Base-by-base conservation (phyloP, 257 asterid species). In the Lantana camara region DNA sequence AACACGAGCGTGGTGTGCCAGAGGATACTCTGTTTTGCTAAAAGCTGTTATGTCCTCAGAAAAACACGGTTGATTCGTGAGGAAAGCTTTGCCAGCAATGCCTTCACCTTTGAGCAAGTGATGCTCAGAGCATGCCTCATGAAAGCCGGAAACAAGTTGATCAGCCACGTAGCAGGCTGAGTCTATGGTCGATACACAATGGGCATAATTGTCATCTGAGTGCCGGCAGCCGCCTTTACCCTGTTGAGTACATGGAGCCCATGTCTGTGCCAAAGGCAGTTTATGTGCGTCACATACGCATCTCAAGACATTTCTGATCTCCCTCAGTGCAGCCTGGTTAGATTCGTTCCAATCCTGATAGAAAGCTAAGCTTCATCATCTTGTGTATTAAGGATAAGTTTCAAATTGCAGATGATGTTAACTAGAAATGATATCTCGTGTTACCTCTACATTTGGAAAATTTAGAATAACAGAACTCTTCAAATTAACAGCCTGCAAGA, bases 71-170 rank as follows among this genome's bases (percentile, higher is more conserved):
- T 84, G 90, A 40, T 89, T 86, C 24, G 92, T 85, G 21, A 68
- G 71, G 73, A 89, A 89, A 23, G 96, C 90, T 76, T 80, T 80
- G 21, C 96, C 96, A 10, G 81, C 83, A 73, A 89, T 67, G 22
- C 96, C 96, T 77, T 89, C 95, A 16, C 92, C 96, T 79, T 82
- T 86, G 52, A 89, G 92, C 78, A 89, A 76, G 77, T 89, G 96
- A 66, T 89, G 77, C 77, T 77, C 88, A 3, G 96, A 83, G 55
- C 96, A 89, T 0, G 92, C 95, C 69, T 73, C 84, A 7, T 89
- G 96, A 69, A 89, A 89, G 60, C 78, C 80, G 16, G 51, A 46
- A 38, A 82, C 86, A 41, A 64, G 77, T 37, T 80, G 73, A 66
- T 85, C 85, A 12, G 76, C 84, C 38, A 89, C 85, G 10, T 79